phyloP scores from a whole-genome alignment of 2,329 filamentous ascomycete species.

The Sporothrix mexicana region DNA sequence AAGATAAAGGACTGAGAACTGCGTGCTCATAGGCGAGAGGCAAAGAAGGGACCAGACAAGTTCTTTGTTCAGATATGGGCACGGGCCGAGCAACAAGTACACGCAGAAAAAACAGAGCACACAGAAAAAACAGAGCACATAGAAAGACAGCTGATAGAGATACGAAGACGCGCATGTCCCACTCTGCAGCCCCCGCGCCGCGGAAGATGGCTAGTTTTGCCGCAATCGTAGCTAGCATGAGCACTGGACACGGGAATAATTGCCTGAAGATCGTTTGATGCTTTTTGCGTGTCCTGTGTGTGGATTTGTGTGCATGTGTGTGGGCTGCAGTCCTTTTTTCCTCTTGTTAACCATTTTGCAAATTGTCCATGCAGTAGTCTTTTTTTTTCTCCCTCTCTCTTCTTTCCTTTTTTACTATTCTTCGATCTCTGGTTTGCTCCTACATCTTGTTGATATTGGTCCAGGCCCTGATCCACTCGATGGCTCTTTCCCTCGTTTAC shows the following conservation, averaged over 20 bases:
- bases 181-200: conserved; percentile 27
- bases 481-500: background rate
- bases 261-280: conserved; percentile 19
- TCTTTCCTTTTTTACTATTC: background rate
- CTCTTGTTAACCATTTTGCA: background rate
- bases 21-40: no score
- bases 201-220: conserved; percentile 17
- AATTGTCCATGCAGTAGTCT: no score
- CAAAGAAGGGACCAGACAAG: no score
- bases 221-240: conserved; percentile 12
- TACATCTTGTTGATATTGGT: background rate
- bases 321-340: background rate
- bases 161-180: background rate
- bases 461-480: background rate
- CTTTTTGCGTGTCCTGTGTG: background rate
- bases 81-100: no score
- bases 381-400: no score
- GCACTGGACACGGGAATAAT: background rate
- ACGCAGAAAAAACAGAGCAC: background rate
- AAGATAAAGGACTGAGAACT: no score
- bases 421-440: conserved; percentile 7
- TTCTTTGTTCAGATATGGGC: no score
- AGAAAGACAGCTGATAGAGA: conserved; percentile 9
- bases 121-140: background rate
- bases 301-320: background rate